phyloP scores from a whole-genome alignment of 305 asterid genomes.

The Fraxinus platypoda region DNA sequence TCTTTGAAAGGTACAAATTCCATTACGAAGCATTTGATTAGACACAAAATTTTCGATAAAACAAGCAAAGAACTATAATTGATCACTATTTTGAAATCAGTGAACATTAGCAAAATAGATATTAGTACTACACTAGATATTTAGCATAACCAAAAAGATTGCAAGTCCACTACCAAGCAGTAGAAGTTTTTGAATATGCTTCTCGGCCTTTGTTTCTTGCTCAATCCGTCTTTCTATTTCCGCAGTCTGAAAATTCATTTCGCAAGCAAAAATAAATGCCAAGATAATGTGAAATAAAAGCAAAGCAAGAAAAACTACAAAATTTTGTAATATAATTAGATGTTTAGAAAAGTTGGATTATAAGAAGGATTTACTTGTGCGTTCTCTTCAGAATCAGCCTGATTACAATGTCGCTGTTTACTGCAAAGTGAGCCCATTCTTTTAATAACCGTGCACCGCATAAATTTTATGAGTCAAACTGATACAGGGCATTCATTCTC shows the following conservation, averaged over 20 bases:
- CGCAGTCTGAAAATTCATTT: slow-evolving; percentile 62
- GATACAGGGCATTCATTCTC: slow-evolving; percentile 23
- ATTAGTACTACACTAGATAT: not conserved
- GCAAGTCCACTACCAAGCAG: slow-evolving; percentile 64
- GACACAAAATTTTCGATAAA: not conserved
- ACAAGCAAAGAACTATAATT: not conserved
- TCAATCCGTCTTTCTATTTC: slow-evolving; percentile 95
- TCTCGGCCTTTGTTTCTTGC: slow-evolving; percentile 92
- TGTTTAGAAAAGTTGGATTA: not conserved
- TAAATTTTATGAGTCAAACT: slow-evolving; percentile 43
- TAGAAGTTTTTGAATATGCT: slow-evolving; percentile 93
- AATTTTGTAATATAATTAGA: not conserved
- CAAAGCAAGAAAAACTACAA: not conserved
- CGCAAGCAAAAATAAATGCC: not conserved
- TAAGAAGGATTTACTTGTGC: slow-evolving; percentile 59
- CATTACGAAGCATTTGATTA: not conserved
- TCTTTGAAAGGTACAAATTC: not conserved
- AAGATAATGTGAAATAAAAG: slow-evolving; percentile 13
- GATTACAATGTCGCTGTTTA: slow-evolving; percentile 57
- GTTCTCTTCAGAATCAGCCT: slow-evolving; percentile 80
- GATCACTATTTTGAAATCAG: not conserved
- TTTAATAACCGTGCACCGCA: slow-evolving; percentile 46
- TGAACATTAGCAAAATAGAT: not conserved
- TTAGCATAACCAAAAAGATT: slow-evolving; percentile 16
- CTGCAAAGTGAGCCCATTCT: slow-evolving; percentile 95